Percentiles rank a stretch among this genome's conserved stretches.
Evolutionary conservation across 345 rosid species (phyloP).

Genomic region (Pistacia atlantica): DNA sequence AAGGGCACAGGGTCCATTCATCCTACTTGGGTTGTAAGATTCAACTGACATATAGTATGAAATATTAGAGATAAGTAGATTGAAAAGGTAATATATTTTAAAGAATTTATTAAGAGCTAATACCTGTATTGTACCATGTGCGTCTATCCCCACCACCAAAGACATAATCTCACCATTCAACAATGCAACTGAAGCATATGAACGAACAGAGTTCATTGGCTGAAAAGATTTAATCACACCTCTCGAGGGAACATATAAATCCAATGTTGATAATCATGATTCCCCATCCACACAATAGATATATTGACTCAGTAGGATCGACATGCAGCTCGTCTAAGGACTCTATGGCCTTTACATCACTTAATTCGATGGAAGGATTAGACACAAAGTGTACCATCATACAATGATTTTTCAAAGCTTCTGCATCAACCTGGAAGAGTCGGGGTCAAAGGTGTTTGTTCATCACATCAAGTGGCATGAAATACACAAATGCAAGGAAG

Average conservation of each 20-base stretch:
- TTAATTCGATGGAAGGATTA: conserved; percentile 23
- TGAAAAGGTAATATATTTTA: neutral
- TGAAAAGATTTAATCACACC: conserved; percentile 51
- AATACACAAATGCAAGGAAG: neutral
- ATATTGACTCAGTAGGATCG: conserved; percentile 51
- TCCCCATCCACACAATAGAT: conserved; percentile 69
- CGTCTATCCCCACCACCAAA: conserved; percentile 67
- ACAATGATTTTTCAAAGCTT: conserved; percentile 49
- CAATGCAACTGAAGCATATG: conserved; percentile 64
- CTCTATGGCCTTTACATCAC: conserved; percentile 26
- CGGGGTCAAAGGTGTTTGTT: conserved; percentile 2
- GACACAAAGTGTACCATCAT: conserved; percentile 39
- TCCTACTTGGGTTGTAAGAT: conserved; percentile 57
- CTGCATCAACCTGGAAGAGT: conserved; percentile 52
- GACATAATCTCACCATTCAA: conserved; percentile 55
- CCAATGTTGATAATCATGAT: conserved; percentile 52
- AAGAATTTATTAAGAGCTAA: conserved; percentile 17
- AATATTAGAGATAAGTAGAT: neutral
- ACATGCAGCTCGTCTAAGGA: conserved; percentile 43
- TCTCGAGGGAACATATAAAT: conserved; percentile 57
- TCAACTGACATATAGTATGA: conserved; percentile 43
- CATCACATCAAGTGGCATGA: conserved; percentile 1
- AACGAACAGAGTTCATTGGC: conserved; percentile 59
- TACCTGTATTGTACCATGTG: conserved; percentile 70
- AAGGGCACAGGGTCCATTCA: conserved; percentile 57